phyloP scores from a whole-genome alignment of 1,139 yeast genomes.

The Kodamaea suecica region DNA sequence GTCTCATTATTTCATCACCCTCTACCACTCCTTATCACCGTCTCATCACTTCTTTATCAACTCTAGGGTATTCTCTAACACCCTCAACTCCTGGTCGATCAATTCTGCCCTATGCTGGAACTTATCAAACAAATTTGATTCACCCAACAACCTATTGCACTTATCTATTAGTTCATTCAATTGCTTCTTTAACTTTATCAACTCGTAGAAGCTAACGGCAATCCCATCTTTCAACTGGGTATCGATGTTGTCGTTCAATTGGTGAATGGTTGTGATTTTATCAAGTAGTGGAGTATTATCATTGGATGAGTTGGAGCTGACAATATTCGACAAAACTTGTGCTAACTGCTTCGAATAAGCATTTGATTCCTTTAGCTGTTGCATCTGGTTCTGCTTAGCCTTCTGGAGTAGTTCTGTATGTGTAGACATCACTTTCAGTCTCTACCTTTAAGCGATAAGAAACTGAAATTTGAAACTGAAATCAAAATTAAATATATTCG shows the following conservation, averaged over 20 bases:
- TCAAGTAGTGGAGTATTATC: slow-evolving; percentile 31
- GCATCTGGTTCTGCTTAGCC: slow-evolving; percentile 37
- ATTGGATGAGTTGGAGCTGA: slow-evolving; percentile 28
- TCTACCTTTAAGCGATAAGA: too few relatives aligned
- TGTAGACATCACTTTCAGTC: slow-evolving; percentile 16
- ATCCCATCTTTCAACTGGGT: slow-evolving; percentile 24
- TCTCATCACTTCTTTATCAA: too few relatives aligned
- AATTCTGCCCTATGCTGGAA: slow-evolving; percentile 23
- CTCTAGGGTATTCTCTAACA: slow-evolving; percentile 19
- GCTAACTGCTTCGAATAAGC: slow-evolving; percentile 29
- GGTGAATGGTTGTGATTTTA: slow-evolving; percentile 45
- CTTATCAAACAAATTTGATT: slow-evolving; percentile 11
- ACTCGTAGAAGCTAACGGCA: slow-evolving; percentile 19
- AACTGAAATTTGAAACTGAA: too few relatives aligned
- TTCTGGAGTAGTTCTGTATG: slow-evolving; percentile 31
- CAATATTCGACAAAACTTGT: slow-evolving; percentile 22
- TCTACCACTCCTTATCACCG: too few relatives aligned
- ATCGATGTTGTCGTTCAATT: slow-evolving; percentile 38
- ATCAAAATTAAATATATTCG: too few relatives aligned
- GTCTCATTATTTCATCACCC: too few relatives aligned
- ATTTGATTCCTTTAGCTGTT: slow-evolving; percentile 28
- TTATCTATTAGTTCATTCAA: slow-evolving; percentile 20
- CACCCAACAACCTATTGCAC: slow-evolving; percentile 16
- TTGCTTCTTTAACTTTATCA: slow-evolving; percentile 21
- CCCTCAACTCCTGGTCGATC: slow-evolving; percentile 24